Conservation (phyloP, 805 yeast genomes). For the Isabelozyma heimii region DNA sequence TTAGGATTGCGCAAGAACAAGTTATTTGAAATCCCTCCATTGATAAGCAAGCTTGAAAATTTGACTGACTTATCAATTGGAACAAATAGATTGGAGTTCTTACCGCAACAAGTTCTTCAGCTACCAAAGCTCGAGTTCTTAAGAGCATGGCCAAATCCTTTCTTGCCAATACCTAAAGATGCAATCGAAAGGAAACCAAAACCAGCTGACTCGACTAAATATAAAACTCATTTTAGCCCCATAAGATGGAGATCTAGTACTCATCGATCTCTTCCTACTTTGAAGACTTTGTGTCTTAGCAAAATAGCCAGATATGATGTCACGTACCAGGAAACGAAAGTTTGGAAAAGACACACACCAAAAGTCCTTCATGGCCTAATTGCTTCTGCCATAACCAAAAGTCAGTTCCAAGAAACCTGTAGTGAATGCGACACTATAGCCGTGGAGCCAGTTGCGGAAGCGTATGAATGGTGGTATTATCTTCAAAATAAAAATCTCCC, state of each 20-base stretch:
- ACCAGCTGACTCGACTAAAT: slow-evolving; percentile 14
- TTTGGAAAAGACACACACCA: slow-evolving; percentile 52
- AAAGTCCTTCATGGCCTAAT: slow-evolving; percentile 43
- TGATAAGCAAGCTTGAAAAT: slow-evolving; percentile 37
- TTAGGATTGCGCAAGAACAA: slow-evolving; percentile 51
- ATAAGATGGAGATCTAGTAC: slow-evolving; percentile 20
- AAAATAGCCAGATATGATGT: slow-evolving; percentile 50
- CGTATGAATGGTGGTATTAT: slow-evolving; percentile 68
- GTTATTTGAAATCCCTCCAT: slow-evolving; percentile 45
- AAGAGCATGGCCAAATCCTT: slow-evolving; percentile 58
- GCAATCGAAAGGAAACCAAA: slow-evolving; percentile 14
- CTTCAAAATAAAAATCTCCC: slow-evolving; percentile 50
- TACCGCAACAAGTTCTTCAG: slow-evolving; percentile 54
- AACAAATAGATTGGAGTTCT: slow-evolving; percentile 46
- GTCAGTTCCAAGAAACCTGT: slow-evolving; percentile 50
- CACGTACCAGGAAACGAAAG: slow-evolving; percentile 50
- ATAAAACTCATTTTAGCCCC: slow-evolving; percentile 19
- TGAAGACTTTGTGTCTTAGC: slow-evolving; percentile 48
- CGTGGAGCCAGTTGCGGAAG: slow-evolving; percentile 57
- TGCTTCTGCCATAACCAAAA: slow-evolving; percentile 53
- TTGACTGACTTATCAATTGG: slow-evolving; percentile 53
- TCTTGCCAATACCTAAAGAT: slow-evolving; percentile 21
- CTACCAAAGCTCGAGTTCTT: slow-evolving; percentile 41
- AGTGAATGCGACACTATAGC: slow-evolving; percentile 47
- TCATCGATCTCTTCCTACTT: slow-evolving; percentile 36